Evolutionary conservation across 352 stramenopile genomes (phyloP), one percentile per base, ranked within the genome.

Genomic region (Phytophthora multivora): DNA sequence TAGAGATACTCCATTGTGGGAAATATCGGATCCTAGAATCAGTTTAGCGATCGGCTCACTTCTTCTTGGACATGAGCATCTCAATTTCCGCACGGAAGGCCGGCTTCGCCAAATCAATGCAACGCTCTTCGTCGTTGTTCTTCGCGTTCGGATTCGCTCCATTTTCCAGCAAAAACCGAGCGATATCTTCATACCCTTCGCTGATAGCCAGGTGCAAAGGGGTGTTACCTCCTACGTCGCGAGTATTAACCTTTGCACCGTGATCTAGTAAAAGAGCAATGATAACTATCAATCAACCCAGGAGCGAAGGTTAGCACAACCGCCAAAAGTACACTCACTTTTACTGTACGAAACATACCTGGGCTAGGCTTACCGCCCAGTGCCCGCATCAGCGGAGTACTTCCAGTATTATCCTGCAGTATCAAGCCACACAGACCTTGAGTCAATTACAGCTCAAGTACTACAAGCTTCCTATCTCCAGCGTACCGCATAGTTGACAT

Each of bases 141-240:
- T 80, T 79, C 8, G 79, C 79, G 18, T 71, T 74, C 21, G 69
- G 62, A 33, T 79, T 75, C 2, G 83, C 83, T 48, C 79, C 83
- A 31, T 75, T 66, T 16, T 90, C 77, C 18, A 92, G 21, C 13
- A 92, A 72, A 23, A 89, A 70, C 2, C 72, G 72, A 5, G 80
- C 83, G 47, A 92, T 79, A 30, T 75, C 73, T 16, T 89, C 79
- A 41, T 90, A 70, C 12, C 80, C 80, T 60, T 92, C 83, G 6
- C 68, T 62, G 28, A 92, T 71, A 19, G 83, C 83, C 38, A 92
- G 71, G 23, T 92, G 83, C 36, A 92, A 61, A 11, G 83, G 70
- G 15, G 83, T 86, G 58, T 92, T 92, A 40, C 83, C 83, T 85
- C 31, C 56, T 38, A 85, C 74, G 48, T 92, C 80, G 23, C 72